Percentiles rank a stretch among this genome's conserved stretches.
Evolutionary conservation across 2,329 filamentous ascomycete species (phyloP).

Genomic region (Boeremia exigua): DNA sequence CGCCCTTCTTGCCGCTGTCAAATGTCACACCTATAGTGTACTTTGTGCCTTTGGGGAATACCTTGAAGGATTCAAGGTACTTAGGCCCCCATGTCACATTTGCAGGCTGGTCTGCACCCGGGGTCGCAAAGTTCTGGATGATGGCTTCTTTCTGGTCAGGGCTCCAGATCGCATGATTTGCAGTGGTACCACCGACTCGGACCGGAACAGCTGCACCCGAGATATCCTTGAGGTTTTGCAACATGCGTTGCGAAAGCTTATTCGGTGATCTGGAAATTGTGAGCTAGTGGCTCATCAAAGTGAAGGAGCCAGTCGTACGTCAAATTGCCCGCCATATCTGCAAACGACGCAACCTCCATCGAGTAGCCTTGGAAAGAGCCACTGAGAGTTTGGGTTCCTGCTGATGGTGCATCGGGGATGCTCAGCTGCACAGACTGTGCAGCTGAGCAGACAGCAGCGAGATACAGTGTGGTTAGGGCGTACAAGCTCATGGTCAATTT

Average conservation of each 20-base stretch:
- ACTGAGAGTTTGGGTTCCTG: slow-evolving; percentile 16
- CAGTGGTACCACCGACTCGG: slow-evolving; percentile 25
- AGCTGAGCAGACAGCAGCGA: neutral
- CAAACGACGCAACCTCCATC: slow-evolving; percentile 25
- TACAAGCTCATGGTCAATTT: neutral
- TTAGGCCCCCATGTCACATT: slow-evolving; percentile 22
- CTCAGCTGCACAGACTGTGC: neutral
- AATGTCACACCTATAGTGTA: slow-evolving; percentile 31
- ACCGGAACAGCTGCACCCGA: slow-evolving; percentile 20
- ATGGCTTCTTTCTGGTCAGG: slow-evolving; percentile 22
- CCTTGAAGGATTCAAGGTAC: slow-evolving; percentile 28
- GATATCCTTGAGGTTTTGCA: slow-evolving; percentile 25
- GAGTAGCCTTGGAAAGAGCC: slow-evolving; percentile 23
- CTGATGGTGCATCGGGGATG: slow-evolving; percentile 14
- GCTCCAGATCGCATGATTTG: slow-evolving; percentile 22
- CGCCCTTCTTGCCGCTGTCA: slow-evolving; percentile 19
- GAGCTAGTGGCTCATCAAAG: neutral
- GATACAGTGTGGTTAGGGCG: neutral
- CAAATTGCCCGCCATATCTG: slow-evolving; percentile 20
- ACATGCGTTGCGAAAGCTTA: slow-evolving; percentile 23
- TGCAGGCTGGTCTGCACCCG: slow-evolving; percentile 27
- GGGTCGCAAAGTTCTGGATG: slow-evolving; percentile 22
- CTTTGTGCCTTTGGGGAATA: slow-evolving; percentile 27
- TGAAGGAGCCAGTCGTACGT: slow-evolving; percentile 3
- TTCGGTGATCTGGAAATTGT: slow-evolving; percentile 18